phyloP scores from a whole-genome alignment of 2,329 filamentous ascomycete species.

The Fusarium austroafricanum region DNA sequence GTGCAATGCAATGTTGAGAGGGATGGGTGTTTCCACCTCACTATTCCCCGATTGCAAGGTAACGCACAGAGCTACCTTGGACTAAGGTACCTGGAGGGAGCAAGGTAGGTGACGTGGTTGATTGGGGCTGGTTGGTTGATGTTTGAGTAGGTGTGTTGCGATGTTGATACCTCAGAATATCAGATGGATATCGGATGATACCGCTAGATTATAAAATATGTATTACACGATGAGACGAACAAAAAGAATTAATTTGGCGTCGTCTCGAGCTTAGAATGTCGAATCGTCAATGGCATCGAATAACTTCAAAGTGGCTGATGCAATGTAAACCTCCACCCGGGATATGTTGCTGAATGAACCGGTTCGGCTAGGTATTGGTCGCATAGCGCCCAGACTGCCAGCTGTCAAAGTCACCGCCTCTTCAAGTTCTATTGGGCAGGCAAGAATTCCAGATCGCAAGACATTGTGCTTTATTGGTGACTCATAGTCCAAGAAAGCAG shows the following conservation, averaged over 20 bases:
- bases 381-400: conserved; percentile 36
- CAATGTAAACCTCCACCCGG: conserved; percentile 1
- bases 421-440: conserved; percentile 27
- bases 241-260: neutral
- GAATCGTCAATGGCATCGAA: neutral
- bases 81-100: conserved; percentile 24
- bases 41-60: conserved; percentile 37
- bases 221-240: neutral
- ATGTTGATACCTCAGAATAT: conserved; percentile 3
- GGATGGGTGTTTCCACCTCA: conserved; percentile 34
- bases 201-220: neutral
- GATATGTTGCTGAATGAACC: conserved; percentile 10
- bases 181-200: neutral
- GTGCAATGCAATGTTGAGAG: neutral
- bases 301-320: conserved; percentile 19
- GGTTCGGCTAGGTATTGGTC: conserved; percentile 21
- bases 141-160: conserved; percentile 12
- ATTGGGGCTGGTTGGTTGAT: conserved; percentile 29
- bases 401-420: conserved; percentile 34
- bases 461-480: conserved; percentile 27
- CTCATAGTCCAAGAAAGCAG: conserved; percentile 14
- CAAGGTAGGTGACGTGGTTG: conserved; percentile 34
- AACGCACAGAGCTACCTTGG: conserved; percentile 11
- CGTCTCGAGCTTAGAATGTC: neutral
- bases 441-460: conserved; percentile 3